Percentiles rank a stretch among this genome's conserved stretches.
These are phyloP conservation scores for Lactarius trivialis DNA, from an alignment of 768 basidiomycete species.

Conservation along the genomic window DNA sequence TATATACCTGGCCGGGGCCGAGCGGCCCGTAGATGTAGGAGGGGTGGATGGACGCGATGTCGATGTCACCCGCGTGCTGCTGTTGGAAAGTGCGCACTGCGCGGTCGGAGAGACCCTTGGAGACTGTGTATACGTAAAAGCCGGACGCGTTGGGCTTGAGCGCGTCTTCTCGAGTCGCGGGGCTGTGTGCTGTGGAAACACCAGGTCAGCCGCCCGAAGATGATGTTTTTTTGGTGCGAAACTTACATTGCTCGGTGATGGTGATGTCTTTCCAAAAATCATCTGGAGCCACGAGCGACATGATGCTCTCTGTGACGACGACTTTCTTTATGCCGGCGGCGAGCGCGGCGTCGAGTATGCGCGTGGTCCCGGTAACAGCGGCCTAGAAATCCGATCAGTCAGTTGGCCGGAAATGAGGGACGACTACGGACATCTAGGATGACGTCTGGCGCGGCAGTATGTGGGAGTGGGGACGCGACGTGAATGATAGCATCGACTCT, in stretches of 20 bases:
- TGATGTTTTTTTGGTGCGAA: background rate
- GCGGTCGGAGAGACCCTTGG: constrained; percentile 32
- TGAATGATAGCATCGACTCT: constrained; percentile 21
- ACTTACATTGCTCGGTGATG: constrained; percentile 7
- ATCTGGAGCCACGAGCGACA: background rate
- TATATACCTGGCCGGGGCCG: constrained; percentile 23
- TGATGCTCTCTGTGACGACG: constrained; percentile 14
- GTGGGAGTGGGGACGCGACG: constrained; percentile 18
- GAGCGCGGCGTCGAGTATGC: constrained; percentile 13
- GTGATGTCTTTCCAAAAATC: background rate
- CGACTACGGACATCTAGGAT: constrained; percentile 11
- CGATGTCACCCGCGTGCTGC: constrained; percentile 25
- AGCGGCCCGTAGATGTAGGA: constrained; percentile 29
- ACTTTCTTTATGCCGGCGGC: constrained; percentile 11
- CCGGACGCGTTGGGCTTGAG: constrained; percentile 23
- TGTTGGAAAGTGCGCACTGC: constrained; percentile 26
- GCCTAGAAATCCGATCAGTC: background rate
- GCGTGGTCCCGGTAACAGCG: constrained; percentile 4
- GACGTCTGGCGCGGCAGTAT: constrained; percentile 7
- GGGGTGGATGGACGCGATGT: constrained; percentile 29
- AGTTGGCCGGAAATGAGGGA: background rate
- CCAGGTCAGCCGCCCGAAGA: no score
- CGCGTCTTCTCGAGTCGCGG: constrained; percentile 30
- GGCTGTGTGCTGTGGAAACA: constrained; percentile 31
- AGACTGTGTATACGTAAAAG: constrained; percentile 32